Conservation (phyloP, 768 basidiomycete genomes). For the Boletus edulis region DNA sequence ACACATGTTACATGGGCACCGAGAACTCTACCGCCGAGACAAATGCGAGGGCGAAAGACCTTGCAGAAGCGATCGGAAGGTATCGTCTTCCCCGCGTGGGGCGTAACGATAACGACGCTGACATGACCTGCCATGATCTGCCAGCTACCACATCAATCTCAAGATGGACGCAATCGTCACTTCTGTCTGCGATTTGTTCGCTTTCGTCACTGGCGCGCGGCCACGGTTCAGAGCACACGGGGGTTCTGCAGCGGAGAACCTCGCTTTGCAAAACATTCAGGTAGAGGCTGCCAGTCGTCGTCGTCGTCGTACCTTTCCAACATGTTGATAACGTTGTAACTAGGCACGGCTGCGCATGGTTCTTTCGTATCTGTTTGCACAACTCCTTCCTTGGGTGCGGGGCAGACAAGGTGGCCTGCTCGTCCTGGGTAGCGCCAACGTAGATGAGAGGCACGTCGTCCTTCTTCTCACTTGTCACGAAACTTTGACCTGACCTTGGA, state of each 20-base stretch:
- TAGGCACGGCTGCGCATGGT: constrained; percentile 95
- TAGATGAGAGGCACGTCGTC: constrained; percentile 83
- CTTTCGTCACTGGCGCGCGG: constrained; percentile 69
- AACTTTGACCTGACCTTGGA: neutral
- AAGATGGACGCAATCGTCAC: constrained; percentile 95
- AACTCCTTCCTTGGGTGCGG: constrained; percentile 89
- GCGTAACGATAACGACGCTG: neutral
- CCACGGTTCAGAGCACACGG: constrained; percentile 86
- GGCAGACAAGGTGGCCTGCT: constrained; percentile 83
- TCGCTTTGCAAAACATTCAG: constrained; percentile 97
- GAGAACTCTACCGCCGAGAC: constrained; percentile 93
- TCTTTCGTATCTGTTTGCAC: constrained; percentile 90
- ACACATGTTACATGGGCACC: constrained; percentile 99
- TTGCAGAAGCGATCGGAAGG: constrained; percentile 90
- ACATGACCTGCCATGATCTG: neutral
- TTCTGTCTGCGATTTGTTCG: constrained; percentile 79
- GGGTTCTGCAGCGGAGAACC: constrained; percentile 83
- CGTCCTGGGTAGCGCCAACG: constrained; percentile 97
- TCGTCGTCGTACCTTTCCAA: neutral
- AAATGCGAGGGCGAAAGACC: constrained; percentile 77
- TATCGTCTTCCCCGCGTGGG: constrained; percentile 27
- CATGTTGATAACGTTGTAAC: neutral
- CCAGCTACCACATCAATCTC: constrained; percentile 88
- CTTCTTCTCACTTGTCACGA: neutral
- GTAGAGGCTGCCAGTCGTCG: constrained; percentile 31